phyloP scores from a whole-genome alignment of 1,284 basidiomycete genomes.

The Trichosporon sp. region DNA sequence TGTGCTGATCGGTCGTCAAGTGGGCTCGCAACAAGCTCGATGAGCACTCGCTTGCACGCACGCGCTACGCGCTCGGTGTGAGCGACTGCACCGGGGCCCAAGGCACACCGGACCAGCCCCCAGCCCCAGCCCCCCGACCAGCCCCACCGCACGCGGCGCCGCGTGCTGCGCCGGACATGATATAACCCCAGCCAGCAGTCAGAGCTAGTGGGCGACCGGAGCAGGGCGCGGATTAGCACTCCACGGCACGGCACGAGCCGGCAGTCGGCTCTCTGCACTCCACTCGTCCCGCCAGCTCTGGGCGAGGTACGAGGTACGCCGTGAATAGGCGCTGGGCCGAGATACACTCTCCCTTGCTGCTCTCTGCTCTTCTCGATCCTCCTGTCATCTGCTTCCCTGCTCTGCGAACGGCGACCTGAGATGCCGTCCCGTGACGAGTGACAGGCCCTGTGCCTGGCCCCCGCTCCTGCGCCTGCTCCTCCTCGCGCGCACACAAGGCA shows the following conservation, averaged over 20 bases:
- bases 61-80: too few relatives aligned
- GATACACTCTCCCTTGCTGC: too few relatives aligned
- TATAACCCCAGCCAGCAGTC: too few relatives aligned
- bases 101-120: neutral
- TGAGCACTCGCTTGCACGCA: neutral
- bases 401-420: neutral
- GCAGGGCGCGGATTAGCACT: neutral
- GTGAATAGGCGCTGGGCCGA: neutral
- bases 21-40: neutral
- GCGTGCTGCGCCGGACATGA: neutral
- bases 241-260: neutral
- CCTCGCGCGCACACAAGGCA: too few relatives aligned
- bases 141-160: neutral
- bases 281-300: neutral
- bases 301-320: neutral
- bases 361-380: too few relatives aligned
- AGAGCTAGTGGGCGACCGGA: neutral
- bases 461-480: too few relatives aligned
- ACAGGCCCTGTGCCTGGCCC: too few relatives aligned
- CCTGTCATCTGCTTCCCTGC: neutral
- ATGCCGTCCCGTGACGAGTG: neutral
- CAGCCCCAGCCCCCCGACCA: neutral
- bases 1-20: too few relatives aligned
- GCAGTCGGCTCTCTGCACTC: neutral
- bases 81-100: neutral